Evolutionary conservation across 208 protist genomes (phyloP).

Genomic region (Novymonas esmeraldas): DNA sequence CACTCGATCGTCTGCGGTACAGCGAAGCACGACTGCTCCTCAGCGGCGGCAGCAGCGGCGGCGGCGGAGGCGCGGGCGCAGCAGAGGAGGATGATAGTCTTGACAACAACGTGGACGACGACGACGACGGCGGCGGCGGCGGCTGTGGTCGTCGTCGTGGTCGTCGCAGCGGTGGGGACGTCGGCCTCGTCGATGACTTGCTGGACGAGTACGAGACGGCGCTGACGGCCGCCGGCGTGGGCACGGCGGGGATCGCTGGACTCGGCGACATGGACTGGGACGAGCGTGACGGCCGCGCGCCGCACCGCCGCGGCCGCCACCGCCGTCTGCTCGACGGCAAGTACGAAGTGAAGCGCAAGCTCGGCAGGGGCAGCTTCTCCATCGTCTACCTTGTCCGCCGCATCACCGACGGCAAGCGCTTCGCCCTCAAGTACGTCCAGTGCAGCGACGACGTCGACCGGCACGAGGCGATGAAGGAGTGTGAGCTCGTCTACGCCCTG

Average conservation of each 20-base stretch:
- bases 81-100: too few relatives aligned
- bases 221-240: constrained; percentile 8
- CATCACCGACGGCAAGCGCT: constrained; percentile 36
- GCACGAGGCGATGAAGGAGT: constrained; percentile 68
- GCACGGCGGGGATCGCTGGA: not conserved
- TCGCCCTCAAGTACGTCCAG: constrained; percentile 76
- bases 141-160: not conserved
- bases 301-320: not conserved
- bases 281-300: not conserved
- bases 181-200: not conserved
- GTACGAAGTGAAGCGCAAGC: constrained; percentile 51
- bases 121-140: too few relatives aligned
- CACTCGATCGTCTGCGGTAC: constrained; percentile 6
- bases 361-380: constrained; percentile 63
- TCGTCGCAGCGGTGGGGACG: not conserved
- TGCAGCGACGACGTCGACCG: constrained; percentile 63
- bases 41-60: too few relatives aligned
- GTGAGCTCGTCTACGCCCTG: constrained; percentile 56
- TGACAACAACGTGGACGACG: too few relatives aligned
- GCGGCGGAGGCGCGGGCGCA: too few relatives aligned
- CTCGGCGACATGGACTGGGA: constrained; percentile 4
- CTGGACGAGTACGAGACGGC: constrained; percentile 22
- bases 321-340: constrained; percentile 19
- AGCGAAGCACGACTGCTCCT: constrained; percentile 9
- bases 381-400: constrained; percentile 69